phyloP scores from a whole-genome alignment of 352 stramenopile species.

The Aphanomyces invadans region DNA sequence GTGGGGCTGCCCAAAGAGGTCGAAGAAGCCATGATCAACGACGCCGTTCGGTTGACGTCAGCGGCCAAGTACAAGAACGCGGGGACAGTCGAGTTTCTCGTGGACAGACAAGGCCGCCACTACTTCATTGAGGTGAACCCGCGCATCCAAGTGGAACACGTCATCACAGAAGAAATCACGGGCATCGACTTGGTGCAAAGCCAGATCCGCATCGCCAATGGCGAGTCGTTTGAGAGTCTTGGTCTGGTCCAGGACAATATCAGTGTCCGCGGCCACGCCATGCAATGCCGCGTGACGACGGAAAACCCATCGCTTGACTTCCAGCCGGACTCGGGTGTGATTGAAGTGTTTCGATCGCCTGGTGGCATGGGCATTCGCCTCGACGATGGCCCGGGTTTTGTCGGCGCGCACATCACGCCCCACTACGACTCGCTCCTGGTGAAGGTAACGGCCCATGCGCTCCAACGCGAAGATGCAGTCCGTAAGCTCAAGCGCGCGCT shows the following conservation, averaged over 20 bases:
- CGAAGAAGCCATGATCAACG: constrained; percentile 87
- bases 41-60: constrained; percentile 86
- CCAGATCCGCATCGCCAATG: constrained; percentile 92
- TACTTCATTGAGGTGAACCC: constrained; percentile 99
- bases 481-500: constrained; percentile 92
- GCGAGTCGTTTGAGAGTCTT: constrained; percentile 88
- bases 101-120: constrained; percentile 87
- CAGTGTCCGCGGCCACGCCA: constrained; percentile 86
- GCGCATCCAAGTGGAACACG: constrained; percentile 94
- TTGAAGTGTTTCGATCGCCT: constrained; percentile 93
- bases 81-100: constrained; percentile 97
- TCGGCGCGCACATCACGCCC: constrained; percentile 94
- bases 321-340: constrained; percentile 93
- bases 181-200: constrained; percentile 95
- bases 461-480: constrained; percentile 85
- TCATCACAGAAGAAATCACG: constrained; percentile 90
- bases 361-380: constrained; percentile 95
- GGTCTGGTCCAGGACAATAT: constrained; percentile 94
- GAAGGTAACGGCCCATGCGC: constrained; percentile 93
- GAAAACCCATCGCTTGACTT: constrained; percentile 94
- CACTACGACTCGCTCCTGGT: constrained; percentile 97
- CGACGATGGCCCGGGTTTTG: constrained; percentile 93
- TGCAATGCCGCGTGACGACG: constrained; percentile 96
- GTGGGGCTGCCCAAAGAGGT: constrained; percentile 74
- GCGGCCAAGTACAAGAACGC: constrained; percentile 93